A percentile compares a stretch with the other conserved stretches of the same genome.
Conservation (phyloP, 257 asterid species). For the Petunia axillaris region DNA sequence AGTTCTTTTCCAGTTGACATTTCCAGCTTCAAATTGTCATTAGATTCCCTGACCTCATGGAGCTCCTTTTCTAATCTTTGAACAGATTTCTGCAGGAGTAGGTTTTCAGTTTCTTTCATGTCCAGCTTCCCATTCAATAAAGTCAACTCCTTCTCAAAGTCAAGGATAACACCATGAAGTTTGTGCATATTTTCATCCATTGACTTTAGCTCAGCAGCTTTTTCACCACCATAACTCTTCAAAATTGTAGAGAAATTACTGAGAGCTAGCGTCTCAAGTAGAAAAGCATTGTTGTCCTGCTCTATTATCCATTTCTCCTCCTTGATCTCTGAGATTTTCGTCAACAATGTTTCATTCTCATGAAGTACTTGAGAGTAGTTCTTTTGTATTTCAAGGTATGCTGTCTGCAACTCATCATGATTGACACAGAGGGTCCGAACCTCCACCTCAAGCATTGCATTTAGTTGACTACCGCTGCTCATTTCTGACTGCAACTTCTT, state of each 20-base stretch:
- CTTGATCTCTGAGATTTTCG: slow-evolving; percentile 52
- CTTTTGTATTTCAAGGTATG: slow-evolving; percentile 51
- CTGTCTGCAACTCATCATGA: slow-evolving; percentile 52
- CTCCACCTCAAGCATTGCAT: slow-evolving; percentile 50
- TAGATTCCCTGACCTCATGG: slow-evolving; percentile 47
- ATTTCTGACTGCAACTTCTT: slow-evolving; percentile 48
- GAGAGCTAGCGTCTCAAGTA: slow-evolving; percentile 53
- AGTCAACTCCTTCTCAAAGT: slow-evolving; percentile 53
- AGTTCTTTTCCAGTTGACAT: slow-evolving; percentile 41
- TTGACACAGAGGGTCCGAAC: slow-evolving; percentile 45
- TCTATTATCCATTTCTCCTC: slow-evolving; percentile 59
- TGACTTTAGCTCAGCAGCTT: slow-evolving; percentile 47
- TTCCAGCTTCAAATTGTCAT: slow-evolving; percentile 52
- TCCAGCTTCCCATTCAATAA: slow-evolving; percentile 55
- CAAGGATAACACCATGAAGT: slow-evolving; percentile 45
- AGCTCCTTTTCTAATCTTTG: slow-evolving; percentile 59
- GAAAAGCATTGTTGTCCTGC: slow-evolving; percentile 54
- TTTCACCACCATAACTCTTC: slow-evolving; percentile 52
- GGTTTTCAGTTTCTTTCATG: slow-evolving; percentile 58
- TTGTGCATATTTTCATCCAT: slow-evolving; percentile 51
- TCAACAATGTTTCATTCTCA: slow-evolving; percentile 57
- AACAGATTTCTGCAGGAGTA: slow-evolving; percentile 54
- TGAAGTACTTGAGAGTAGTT: slow-evolving; percentile 47
- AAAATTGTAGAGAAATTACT: slow-evolving; percentile 46
- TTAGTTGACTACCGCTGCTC: slow-evolving; percentile 43